phyloP scores from a whole-genome alignment of 768 basidiomycete genomes.

The Suillus decipiens region DNA sequence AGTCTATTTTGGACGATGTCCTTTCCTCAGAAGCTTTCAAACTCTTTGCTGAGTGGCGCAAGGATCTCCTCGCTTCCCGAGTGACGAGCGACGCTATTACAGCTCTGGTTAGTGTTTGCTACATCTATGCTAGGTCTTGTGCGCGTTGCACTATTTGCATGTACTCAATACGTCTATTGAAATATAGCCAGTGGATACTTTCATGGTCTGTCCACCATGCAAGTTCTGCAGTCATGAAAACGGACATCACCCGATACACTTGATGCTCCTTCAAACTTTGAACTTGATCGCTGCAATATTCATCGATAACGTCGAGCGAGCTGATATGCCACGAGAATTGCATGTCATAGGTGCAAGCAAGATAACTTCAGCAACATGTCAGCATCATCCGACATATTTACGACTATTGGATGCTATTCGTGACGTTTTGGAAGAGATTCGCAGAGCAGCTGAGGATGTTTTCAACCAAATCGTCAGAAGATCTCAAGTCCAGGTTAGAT shows the following conservation, averaged over 20 bases:
- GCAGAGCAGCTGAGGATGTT: constrained; percentile 16
- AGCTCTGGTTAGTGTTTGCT: constrained; percentile 31
- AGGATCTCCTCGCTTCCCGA: constrained; percentile 11
- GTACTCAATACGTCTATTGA: constrained; percentile 25
- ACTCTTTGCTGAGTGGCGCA: constrained; percentile 19
- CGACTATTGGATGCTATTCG: constrained; percentile 24
- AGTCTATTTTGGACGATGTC: constrained; percentile 22
- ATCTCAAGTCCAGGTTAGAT: constrained; percentile 31
- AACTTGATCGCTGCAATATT: constrained; percentile 44
- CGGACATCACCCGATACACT: constrained; percentile 31
- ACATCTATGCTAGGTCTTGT: constrained; percentile 19
- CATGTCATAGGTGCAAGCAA: constrained; percentile 2
- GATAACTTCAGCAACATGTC: constrained; percentile 1
- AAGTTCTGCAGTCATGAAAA: constrained; percentile 26
- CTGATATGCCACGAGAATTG: not conserved
- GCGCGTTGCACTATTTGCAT: constrained; percentile 12
- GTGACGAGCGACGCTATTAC: constrained; percentile 3
- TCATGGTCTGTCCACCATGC: constrained; percentile 41
- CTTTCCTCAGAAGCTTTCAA: constrained; percentile 16
- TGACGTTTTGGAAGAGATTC: constrained; percentile 24
- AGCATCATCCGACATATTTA: constrained; percentile 2
- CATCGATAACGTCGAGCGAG: constrained; percentile 34
- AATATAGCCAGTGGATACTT: constrained; percentile 54
- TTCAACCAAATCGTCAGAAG: constrained; percentile 19
- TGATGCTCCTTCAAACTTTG: constrained; percentile 42